These are phyloP conservation scores for Aspergillus aculeatinus DNA, from an alignment of 2,329 filamentous ascomycete genomes.

Conservation along the genomic window DNA sequence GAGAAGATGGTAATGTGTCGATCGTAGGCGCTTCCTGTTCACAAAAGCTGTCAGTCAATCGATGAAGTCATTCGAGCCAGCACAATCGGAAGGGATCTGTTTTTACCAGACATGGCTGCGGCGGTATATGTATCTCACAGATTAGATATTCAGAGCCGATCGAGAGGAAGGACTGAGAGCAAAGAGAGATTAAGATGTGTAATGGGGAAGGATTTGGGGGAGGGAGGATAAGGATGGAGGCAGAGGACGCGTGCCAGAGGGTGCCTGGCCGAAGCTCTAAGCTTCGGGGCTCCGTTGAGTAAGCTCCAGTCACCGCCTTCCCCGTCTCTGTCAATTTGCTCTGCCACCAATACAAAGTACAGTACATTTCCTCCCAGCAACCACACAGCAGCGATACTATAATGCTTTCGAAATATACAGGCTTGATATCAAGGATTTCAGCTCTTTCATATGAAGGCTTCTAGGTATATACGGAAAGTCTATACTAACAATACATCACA, in stretches of 20 bases:
- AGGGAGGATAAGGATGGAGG: constrained; percentile 23
- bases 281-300: constrained; percentile 29
- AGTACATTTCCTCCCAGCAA: background rate
- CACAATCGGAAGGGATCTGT: constrained; percentile 11
- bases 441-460: background rate
- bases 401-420: no score
- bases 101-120: constrained; percentile 47
- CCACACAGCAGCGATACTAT: background rate
- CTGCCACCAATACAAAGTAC: background rate
- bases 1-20: constrained; percentile 99
- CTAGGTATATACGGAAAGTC: background rate
- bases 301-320: constrained; percentile 38
- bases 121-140: constrained; percentile 14
- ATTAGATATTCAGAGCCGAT: constrained; percentile 10
- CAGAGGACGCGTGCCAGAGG: constrained; percentile 36
- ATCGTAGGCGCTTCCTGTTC: constrained; percentile 80
- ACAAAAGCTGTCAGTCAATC: constrained; percentile 28
- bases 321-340: background rate
- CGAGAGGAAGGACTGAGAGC: constrained; percentile 7
- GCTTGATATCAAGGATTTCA: no score
- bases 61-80: constrained; percentile 31
- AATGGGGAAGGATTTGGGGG: constrained; percentile 20
- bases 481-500: background rate
- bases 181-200: constrained; percentile 10
- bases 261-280: constrained; percentile 38